Evolutionary conservation across 139 green algal genomes (phyloP).

Genomic region (Spirogloea muscicola): DNA sequence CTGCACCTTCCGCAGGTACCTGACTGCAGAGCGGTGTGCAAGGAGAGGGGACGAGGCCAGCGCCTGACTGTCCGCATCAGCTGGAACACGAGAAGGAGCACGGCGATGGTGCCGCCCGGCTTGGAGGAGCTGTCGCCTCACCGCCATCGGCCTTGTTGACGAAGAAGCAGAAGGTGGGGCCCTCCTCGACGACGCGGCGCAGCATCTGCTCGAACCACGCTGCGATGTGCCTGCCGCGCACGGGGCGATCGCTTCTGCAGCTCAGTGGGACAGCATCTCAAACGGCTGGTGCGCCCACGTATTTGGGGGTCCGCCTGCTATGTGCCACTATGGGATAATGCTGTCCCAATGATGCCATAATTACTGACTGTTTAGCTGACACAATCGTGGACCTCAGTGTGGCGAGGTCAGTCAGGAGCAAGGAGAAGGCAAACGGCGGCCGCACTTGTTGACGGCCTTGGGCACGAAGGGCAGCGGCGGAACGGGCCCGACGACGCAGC

Average conservation of each 20-base stretch:
- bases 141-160: slow-evolving; percentile 9
- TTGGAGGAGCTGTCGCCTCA: not conserved
- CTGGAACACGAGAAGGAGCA: not conserved
- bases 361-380: not conserved
- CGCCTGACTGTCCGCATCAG: not conserved
- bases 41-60: not conserved
- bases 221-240: not conserved
- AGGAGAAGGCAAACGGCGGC: not conserved
- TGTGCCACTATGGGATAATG: not conserved
- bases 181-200: not conserved
- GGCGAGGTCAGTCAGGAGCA: not conserved
- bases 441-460: not conserved
- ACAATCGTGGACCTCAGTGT: not conserved
- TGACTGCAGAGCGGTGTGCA: not conserved
- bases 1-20: not conserved
- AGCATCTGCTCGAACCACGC: not conserved
- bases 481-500: not conserved
- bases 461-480: not conserved
- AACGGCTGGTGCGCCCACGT: not conserved
- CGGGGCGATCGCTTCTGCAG: not conserved
- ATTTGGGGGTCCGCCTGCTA: not conserved
- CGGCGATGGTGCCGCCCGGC: not conserved
- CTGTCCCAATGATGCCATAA: not conserved
- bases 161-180: slow-evolving; percentile 7
- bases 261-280: not conserved